Evolutionary conservation across 2,329 filamentous ascomycete species (phyloP).

Genomic region (Pseudofabraea citricarpa): DNA sequence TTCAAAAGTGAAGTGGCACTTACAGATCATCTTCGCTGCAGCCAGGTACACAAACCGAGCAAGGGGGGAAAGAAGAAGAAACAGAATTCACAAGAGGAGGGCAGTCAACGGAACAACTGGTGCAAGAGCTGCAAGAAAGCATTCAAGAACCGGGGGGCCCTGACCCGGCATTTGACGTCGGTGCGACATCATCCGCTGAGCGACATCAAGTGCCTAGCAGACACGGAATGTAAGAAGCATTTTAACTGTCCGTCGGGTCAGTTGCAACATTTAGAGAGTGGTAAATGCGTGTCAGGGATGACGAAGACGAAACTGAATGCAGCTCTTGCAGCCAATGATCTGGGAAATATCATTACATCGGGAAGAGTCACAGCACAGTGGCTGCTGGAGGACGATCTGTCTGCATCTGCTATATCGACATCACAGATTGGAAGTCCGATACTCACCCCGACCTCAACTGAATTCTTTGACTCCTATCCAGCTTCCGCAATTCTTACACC

Average conservation of each 20-base stretch:
- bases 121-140: conserved; percentile 11
- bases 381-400: conserved; percentile 4
- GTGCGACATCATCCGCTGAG: conserved; percentile 6
- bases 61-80: conserved; percentile 9
- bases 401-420: conserved; percentile 9
- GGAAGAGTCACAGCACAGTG: conserved; percentile 5
- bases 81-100: conserved; percentile 5
- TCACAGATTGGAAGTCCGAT: conserved; percentile 10
- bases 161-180: conserved; percentile 8
- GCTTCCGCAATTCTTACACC: conserved; percentile 7
- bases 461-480: conserved; percentile 11
- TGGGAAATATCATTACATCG: conserved; percentile 3
- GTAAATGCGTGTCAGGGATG: conserved; percentile 8
- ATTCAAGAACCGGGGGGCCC: conserved; percentile 9
- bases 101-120: background rate
- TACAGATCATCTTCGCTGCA: conserved; percentile 11
- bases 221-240: conserved; percentile 7
- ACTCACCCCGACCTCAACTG: conserved; percentile 9
- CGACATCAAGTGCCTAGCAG: conserved; percentile 3
- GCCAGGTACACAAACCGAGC: conserved; percentile 5
- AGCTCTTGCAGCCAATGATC: conserved; percentile 7
- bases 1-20: conserved; percentile 11
- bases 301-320: conserved; percentile 7
- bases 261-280: conserved; percentile 8
- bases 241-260: conserved; percentile 8